A percentile compares a stretch with the other conserved stretches of the same genome.
Conservation (phyloP, 2,329 filamentous ascomycete species). For the Ceratocystis colombiana region DNA sequence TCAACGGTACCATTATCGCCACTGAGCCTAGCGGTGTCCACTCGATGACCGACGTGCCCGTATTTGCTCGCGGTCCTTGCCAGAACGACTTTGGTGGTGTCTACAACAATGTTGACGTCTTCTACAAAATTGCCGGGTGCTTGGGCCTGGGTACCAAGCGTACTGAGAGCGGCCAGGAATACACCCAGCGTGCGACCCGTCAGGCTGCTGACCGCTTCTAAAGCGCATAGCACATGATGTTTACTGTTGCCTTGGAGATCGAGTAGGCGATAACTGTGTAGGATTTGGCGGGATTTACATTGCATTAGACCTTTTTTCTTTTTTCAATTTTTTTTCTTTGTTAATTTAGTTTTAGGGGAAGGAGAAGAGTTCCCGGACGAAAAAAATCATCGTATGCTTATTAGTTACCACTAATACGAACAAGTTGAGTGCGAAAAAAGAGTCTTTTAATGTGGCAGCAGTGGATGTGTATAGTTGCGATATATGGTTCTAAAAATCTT, state of each 20-base stretch:
- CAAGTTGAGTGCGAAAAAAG: neutral
- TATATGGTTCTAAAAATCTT: neutral
- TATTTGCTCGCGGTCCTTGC: conserved; percentile 70
- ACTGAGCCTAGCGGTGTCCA: conserved; percentile 59
- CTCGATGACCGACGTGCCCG: conserved; percentile 66
- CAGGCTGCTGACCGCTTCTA: conserved; percentile 23
- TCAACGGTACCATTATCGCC: conserved; percentile 65
- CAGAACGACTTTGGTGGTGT: conserved; percentile 64
- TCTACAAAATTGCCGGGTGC: conserved; percentile 62
- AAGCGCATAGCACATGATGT: neutral
- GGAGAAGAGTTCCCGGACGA: neutral
- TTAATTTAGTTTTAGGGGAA: neutral
- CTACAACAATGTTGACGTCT: conserved; percentile 61
- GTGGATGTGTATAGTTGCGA: neutral
- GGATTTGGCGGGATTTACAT: neutral
- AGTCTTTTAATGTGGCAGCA: neutral
- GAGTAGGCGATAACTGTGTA: neutral
- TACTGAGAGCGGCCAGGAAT: conserved; percentile 17
- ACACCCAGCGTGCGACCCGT: conserved; percentile 19
- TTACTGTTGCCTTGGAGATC: neutral
- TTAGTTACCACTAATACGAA: conserved; percentile 6
- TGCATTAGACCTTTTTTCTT: neutral
- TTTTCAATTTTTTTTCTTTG: neutral
- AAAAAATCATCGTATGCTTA: neutral
- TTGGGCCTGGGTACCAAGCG: conserved; percentile 42